Base-by-base conservation (phyloP, 768 basidiomycete species). In the Rubroboletus satanas region DNA sequence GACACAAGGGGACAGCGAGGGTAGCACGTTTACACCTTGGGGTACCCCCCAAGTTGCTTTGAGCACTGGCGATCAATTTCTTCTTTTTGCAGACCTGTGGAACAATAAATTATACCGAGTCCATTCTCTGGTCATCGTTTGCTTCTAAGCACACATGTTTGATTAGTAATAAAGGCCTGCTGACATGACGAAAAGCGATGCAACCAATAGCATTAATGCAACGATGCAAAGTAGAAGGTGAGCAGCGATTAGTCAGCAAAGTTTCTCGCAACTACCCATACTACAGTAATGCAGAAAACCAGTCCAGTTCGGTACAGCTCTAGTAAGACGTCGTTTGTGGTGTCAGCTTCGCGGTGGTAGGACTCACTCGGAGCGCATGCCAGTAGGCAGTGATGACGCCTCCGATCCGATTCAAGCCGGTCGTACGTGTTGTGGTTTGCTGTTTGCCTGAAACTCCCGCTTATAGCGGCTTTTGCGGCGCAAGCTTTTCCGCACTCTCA, bases 401-500 rank as follows among this genome's bases (percentile, higher is more conserved):
- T 50, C 52, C 37, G 45, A 41, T 31, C 60, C 60, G 60, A 58
- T 62, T 41, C 46, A 15, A 29, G 42, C 51, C 55, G 39, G 41
- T 26, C 21, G 21, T 41, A 11, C 47, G 54, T 54, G 52, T 49
- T 57, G 49, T 48, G 33, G 45, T 46, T 12, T 36, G 39, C 38
- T 54, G 21, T 59, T 60, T 59, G 42, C 45, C 36, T 21, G 10
- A 8, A 44, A 31, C 26, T 46, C 18, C 36, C 39, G 56, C 33
- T 11, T 33, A 32, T 10, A 42, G 11, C 21, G 21, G 21, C 21
- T 10, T 35, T 28, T 11, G 29, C 44, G 2, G 35, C 28, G n/a
- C 35, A 36, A 45, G 14, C 14, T 44, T 35, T 51, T 49, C 44
- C 37, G 37, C 38, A 26, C 26, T 64, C 60, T 62, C 66, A 66